Evolutionary conservation across 495 filamentous ascomycete species (phyloP), one percentile per base, ranked within the genome.

Genomic region (Penicillium ochrochloron): DNA sequence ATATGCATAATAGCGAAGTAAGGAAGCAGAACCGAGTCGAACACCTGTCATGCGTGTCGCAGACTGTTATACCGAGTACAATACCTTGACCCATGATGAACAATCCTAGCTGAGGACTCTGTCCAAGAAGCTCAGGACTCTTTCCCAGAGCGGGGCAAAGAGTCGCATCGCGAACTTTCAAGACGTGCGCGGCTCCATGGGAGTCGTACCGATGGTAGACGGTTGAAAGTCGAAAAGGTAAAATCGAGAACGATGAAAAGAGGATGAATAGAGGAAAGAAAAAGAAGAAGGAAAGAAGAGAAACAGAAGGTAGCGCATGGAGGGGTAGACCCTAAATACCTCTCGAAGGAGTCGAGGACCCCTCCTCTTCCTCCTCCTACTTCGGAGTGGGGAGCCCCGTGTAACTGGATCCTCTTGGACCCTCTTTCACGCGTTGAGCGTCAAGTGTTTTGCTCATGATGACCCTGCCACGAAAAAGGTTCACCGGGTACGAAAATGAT

Each of bases 31-130:
- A 6, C 63, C 66, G 46, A 65, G 63, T 65, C 76, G 82, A 83
- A 84, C 84, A 86, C 84, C 84, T 84, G 84, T 84, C 82, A 85
- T 84, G 82, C 83, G 82, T 73, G 75, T 54, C 69, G 75, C 78
- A 75, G 80, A 83, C 76, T 75, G 73, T 80, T 82, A 77, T 81
- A 82, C 73, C 68, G 62, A 77, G 72, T 76, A 83, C 80, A 77
- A 83, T 87, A 87, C 84, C 84, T 87, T 84, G 84, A 87, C 66
- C 77, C 70, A 60, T 69, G 58, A 70, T 67, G 65, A 74, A 65
- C 69, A 41, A 69, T 69, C 59, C 27, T 71, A 73, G 75, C 75
- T 33, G 73, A 76, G 53, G 53, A 56, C 53, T 9, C 34, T 12
- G 53, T 56, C 53, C 53, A 2, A 56, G 29, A 23, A 17, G 67